phyloP scores from a whole-genome alignment of 352 stramenopile species.

The Labyrinthula sp. region DNA sequence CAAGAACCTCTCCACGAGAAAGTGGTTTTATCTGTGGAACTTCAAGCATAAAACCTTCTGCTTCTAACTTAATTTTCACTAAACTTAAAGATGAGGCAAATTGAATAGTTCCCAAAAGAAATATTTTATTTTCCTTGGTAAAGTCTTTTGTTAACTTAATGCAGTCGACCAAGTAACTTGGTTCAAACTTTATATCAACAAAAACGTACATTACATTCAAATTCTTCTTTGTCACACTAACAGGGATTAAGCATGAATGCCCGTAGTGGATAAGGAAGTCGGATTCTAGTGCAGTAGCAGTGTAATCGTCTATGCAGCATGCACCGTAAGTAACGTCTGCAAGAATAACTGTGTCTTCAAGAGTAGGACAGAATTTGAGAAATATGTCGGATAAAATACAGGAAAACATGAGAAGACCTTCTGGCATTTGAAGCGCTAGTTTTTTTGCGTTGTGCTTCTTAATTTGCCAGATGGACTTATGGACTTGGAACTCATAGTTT shows the following conservation, averaged over 20 bases:
- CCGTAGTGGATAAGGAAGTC: slow-evolving; percentile 99
- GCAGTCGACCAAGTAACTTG: slow-evolving; percentile 82
- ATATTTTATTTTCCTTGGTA: slow-evolving; percentile 35
- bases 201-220: slow-evolving; percentile 96
- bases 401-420: slow-evolving; percentile 89
- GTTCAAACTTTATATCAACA: slow-evolving; percentile 95
- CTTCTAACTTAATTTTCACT: slow-evolving; percentile 45
- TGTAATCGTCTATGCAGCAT: slow-evolving; percentile 97
- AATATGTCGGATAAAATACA: slow-evolving; percentile 95
- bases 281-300: slow-evolving; percentile 69
- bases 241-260: slow-evolving; percentile 92
- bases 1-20: slow-evolving; percentile 84
- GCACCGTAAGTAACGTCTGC: slow-evolving; percentile 97
- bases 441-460: slow-evolving; percentile 56
- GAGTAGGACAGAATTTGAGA: slow-evolving; percentile 66
- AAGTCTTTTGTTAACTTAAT: slow-evolving; percentile 43
- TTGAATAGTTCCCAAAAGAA: slow-evolving; percentile 81
- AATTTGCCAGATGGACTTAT: slow-evolving; percentile 89
- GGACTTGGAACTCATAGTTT: slow-evolving; percentile 97
- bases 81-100: slow-evolving; percentile 70
- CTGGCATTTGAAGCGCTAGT: slow-evolving; percentile 92
- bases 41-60: slow-evolving; percentile 42
- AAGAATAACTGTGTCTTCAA: slow-evolving; percentile 65
- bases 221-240: slow-evolving; percentile 64
- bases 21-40: slow-evolving; percentile 89